Percentiles rank a stretch among this genome's conserved stretches.
phyloP scores from a whole-genome alignment of 1,284 basidiomycete genomes.

The Phylloboletellus chloephorus region DNA sequence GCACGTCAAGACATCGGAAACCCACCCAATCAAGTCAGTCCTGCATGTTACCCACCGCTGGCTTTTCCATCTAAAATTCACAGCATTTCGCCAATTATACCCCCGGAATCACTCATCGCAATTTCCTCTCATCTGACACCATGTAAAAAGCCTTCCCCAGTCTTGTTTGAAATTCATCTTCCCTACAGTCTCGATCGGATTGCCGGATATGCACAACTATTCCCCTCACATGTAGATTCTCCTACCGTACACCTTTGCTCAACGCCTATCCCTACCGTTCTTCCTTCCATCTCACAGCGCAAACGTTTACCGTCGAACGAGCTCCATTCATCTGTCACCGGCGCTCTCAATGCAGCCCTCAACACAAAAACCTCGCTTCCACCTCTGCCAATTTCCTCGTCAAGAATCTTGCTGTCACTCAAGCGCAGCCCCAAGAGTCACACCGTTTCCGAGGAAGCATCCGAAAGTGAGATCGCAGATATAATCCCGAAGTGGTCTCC shows the following conservation, averaged over 20 bases:
- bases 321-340: constrained; percentile 33
- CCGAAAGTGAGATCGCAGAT: constrained; percentile 1
- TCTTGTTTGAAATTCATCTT: constrained; percentile 43
- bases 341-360: constrained; percentile 45
- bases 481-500: background rate
- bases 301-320: constrained; percentile 24
- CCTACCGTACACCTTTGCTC: constrained; percentile 13
- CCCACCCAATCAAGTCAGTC: constrained; percentile 79
- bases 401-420: constrained; percentile 22
- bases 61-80: constrained; percentile 12
- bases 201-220: constrained; percentile 23
- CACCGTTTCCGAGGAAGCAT: background rate
- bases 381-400: constrained; percentile 17
- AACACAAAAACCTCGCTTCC: constrained; percentile 32
- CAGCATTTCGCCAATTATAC: constrained; percentile 65
- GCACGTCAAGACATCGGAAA: constrained; percentile 66
- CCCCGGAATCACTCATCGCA: constrained; percentile 51
- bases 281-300: constrained; percentile 20
- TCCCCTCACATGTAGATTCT: constrained; percentile 11
- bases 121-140: constrained; percentile 50
- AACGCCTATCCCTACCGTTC: constrained; percentile 10
- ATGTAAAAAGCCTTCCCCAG: constrained; percentile 34
- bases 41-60: constrained; percentile 7
- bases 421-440: constrained; percentile 20
- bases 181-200: constrained; percentile 42